These are phyloP conservation scores for Puccinia brachypodii DNA, from an alignment of 1,284 basidiomycete species.

Conservation along the genomic window DNA sequence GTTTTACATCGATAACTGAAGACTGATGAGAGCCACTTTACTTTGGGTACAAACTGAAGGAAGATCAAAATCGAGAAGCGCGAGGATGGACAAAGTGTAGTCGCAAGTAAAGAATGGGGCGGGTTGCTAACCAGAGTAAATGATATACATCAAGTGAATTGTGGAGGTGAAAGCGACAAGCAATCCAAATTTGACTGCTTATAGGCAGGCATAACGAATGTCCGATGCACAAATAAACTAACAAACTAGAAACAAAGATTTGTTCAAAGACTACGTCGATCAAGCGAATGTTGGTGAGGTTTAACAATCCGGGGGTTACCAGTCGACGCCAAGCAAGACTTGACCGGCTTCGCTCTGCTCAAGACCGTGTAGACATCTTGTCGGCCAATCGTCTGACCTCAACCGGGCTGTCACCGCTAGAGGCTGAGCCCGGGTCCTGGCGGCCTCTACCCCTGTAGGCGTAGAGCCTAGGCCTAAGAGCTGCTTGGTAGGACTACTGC, in stretches of 20 bases:
- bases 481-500: background rate
- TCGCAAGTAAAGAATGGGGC: too few species aligned
- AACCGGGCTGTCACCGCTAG: constrained; percentile 11
- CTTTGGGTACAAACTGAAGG: background rate
- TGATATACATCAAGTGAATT: too few species aligned
- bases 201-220: background rate
- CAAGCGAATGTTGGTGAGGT: background rate
- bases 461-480: background rate
- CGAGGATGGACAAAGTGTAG: too few species aligned
- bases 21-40: background rate
- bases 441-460: background rate
- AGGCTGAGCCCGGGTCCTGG: background rate
- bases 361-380: constrained; percentile 17
- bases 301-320: constrained; percentile 6
- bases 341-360: constrained; percentile 26
- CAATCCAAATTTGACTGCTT: background rate
- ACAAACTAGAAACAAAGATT: background rate
- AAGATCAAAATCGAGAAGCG: background rate
- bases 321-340: constrained; percentile 28
- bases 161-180: background rate
- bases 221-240: background rate
- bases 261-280: too few species aligned
- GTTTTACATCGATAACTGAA: background rate
- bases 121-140: too few species aligned
- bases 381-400: constrained; percentile 34